phyloP scores from a whole-genome alignment of 2,329 filamentous ascomycete species.

The Tolypocladium amazonense region DNA sequence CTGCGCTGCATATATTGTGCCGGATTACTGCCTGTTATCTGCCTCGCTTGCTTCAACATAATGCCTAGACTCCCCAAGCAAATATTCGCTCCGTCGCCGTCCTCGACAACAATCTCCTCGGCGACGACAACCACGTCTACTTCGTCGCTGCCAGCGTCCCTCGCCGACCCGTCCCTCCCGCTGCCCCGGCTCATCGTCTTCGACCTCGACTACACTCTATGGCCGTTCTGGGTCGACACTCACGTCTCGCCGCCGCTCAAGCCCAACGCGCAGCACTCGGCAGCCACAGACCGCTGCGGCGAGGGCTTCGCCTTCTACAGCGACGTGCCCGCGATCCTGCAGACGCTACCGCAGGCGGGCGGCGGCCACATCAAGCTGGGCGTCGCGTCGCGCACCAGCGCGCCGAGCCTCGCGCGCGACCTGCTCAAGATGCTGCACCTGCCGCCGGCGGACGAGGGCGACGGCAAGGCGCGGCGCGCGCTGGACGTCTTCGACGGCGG shows the following conservation, averaged over 20 bases:
- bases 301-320: slow-evolving; percentile 62
- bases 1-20: neutral
- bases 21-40: neutral
- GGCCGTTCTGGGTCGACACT: slow-evolving; percentile 97
- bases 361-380: slow-evolving; percentile 39
- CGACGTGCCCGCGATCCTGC: slow-evolving; percentile 58
- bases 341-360: slow-evolving; percentile 34
- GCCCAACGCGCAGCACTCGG: slow-evolving; percentile 28
- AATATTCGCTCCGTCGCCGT: slow-evolving; percentile 3
- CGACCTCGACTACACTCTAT: slow-evolving; percentile 96
- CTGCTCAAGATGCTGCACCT: slow-evolving; percentile 67
- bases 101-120: neutral
- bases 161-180: slow-evolving; percentile 45
- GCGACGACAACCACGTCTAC: neutral
- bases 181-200: slow-evolving; percentile 81
- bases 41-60: neutral
- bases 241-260: slow-evolving; percentile 69
- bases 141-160: slow-evolving; percentile 26
- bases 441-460: slow-evolving; percentile 18
- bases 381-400: slow-evolving; percentile 70
- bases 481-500: slow-evolving; percentile 51
- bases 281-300: slow-evolving; percentile 43
- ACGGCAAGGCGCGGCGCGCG: slow-evolving; percentile 29
- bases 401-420: slow-evolving; percentile 70
- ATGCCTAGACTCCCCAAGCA: slow-evolving; percentile 22